Evolutionary conservation across 495 filamentous ascomycete genomes (phyloP), one percentile per base, ranked within the genome.

Genomic region (Lophium mytilinum): DNA sequence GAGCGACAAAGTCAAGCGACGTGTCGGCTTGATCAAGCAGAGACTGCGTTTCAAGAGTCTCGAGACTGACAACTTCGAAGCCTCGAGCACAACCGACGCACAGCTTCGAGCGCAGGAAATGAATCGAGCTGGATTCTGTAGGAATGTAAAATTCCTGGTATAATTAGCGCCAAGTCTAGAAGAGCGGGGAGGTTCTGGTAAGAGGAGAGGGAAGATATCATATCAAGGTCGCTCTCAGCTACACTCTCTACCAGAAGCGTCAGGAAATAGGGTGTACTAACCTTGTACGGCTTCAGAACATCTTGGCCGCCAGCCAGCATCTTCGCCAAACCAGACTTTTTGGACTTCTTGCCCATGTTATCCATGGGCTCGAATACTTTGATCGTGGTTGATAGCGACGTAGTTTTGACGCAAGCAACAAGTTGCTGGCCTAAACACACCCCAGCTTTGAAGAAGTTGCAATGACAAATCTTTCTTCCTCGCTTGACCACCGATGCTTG

Each of bases 291-390:
- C 68, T 90, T 95, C 52, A 99, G 77, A 48, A 93, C 88, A 63
- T 99, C 94, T 66, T 95, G 90, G 11, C 89, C 87, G 57, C 87
- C 83, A 68, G 89, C 87, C 75, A 97, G 90, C 85, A 99, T 90
- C 76, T 90, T 94, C 60, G 87, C 83, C 47, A 97, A 84, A 18
- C 93, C 91, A 49, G 89, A 90, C 62, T 92, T 92, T 75, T 90
- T 94, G 73, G 89, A 89, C 19, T 85, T 83, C 71, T 88, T 89
- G 18, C 86, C 83, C 74, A 93, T 80, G 42, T 87, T 84, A 66
- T 97, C 94, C 75, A 90, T 92, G 1, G 94, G 94, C 71, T 99
- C 94, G 72, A 87, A 95, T 9, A 97, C 94, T 70, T 96, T 96
- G 76, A 99, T 93, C 9, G 91, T 96, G 9, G 88, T 93, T 40